These are phyloP conservation scores for Linnemannia elongata DNA, from an alignment of 192 early-diverging fungal genomes.

Conservation along the genomic window DNA sequence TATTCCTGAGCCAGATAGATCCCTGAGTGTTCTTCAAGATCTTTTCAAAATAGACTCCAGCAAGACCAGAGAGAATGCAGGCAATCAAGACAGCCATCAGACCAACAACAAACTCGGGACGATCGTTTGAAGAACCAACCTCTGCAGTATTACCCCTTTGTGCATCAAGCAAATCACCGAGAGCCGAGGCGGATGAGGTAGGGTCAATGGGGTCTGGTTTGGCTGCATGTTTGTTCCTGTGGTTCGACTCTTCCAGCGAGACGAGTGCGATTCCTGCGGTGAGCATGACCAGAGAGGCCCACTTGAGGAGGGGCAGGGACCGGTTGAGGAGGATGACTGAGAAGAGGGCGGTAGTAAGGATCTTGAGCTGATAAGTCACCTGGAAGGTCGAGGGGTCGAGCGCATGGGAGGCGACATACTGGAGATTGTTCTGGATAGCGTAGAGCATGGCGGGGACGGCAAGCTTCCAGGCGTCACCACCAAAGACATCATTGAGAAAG, in stretches of 20 bases:
- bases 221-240: slow-evolving; percentile 18
- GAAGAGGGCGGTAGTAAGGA: slow-evolving; percentile 95
- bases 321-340: slow-evolving; percentile 87
- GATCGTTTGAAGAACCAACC: slow-evolving; percentile 31
- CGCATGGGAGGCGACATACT: slow-evolving; percentile 88
- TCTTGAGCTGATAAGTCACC: slow-evolving; percentile 98
- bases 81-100: slow-evolving; percentile 85
- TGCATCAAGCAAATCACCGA: slow-evolving; percentile 22
- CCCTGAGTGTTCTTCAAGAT: slow-evolving; percentile 88
- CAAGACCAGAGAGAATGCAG: slow-evolving; percentile 92
- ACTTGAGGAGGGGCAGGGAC: slow-evolving; percentile 78
- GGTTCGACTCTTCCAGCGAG: slow-evolving; percentile 71
- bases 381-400: slow-evolving; percentile 97
- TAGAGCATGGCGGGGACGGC: slow-evolving; percentile 93
- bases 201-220: slow-evolving; percentile 21
- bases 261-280: slow-evolving; percentile 93
- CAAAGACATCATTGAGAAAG: slow-evolving; percentile 65
- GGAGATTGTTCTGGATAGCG: slow-evolving; percentile 96
- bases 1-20: slow-evolving; percentile 92
- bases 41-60: slow-evolving; percentile 99
- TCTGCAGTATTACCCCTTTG: slow-evolving; percentile 19
- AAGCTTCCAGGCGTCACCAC: slow-evolving; percentile 84
- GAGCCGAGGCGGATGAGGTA: slow-evolving; percentile 22
- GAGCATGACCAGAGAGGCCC: slow-evolving; percentile 85
- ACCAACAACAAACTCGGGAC: slow-evolving; percentile 73